Evolutionary conservation across 176 grass and related monocot genomes (phyloP).

Genomic region (Eragrostis curvula): DNA sequence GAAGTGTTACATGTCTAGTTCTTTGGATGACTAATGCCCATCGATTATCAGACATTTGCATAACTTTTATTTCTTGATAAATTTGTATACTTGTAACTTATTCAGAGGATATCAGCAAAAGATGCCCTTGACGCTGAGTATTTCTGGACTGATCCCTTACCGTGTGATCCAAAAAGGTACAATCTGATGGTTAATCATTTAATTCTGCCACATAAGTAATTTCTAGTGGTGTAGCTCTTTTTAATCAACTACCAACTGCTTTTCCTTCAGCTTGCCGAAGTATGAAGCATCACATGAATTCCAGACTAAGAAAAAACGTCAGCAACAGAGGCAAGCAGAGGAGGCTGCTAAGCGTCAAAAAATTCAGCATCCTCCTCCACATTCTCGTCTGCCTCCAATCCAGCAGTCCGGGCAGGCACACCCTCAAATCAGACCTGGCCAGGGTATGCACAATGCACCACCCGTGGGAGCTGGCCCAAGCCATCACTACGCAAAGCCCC

Average conservation of each 20-base stretch:
- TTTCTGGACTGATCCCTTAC: slow-evolving; percentile 95
- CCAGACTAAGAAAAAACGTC: slow-evolving; percentile 95
- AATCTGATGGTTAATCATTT: background rate
- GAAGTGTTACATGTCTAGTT: background rate
- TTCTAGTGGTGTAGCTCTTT: background rate
- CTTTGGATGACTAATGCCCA: slow-evolving; percentile 15
- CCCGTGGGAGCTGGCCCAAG: slow-evolving; percentile 67
- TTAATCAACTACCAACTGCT: background rate
- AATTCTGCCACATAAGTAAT: background rate
- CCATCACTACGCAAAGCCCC: slow-evolving; percentile 85
- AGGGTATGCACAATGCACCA: slow-evolving; percentile 70
- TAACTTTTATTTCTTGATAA: background rate
- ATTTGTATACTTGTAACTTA: slow-evolving; percentile 20
- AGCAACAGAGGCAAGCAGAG: slow-evolving; percentile 92
- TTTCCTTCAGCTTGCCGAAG: slow-evolving; percentile 73
- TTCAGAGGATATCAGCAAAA: slow-evolving; percentile 92
- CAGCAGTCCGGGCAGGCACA: slow-evolving; percentile 76
- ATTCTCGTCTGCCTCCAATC: slow-evolving; percentile 89
- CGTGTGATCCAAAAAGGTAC: slow-evolving; percentile 91
- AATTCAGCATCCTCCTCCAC: slow-evolving; percentile 82
- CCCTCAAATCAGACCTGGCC: slow-evolving; percentile 64
- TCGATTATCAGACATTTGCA: slow-evolving; percentile 2
- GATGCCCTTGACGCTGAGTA: slow-evolving; percentile 96
- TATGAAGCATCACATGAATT: slow-evolving; percentile 93
- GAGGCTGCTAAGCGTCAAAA: slow-evolving; percentile 93